Base-by-base conservation (phyloP, 2,329 filamentous ascomycete species). In the Parascedosporium putredinis region DNA sequence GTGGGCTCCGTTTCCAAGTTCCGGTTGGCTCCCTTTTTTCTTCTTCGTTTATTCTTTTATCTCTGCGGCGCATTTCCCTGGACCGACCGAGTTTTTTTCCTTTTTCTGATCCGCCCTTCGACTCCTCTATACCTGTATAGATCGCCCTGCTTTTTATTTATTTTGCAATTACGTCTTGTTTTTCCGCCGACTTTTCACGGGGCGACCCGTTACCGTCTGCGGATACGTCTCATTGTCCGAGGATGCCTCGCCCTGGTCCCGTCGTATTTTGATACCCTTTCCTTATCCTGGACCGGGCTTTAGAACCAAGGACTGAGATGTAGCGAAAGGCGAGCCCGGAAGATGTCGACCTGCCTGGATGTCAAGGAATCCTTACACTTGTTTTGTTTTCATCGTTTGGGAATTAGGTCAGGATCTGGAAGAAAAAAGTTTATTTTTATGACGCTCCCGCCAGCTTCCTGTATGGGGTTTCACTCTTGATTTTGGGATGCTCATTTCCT, bases 381-480 rank as follows among this genome's bases (percentile, higher is more conserved):
- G 44, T 22, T 29, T 50, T 27, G 5, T 51, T 51, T 34, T 51
- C 25, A 36, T 50, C 2, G 12, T 23, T 16, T 42, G 20, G 16
- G 38, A 20, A 24, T 25, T 38, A 22, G 46, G 46, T 22, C 33
- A 25, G 34, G 46, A 40, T 48, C 34, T 48, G 33, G n/a, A n/a
- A n/a, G n/a, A n/a, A 48, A 48, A 48, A 48, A 36, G 31, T 48
- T 29, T 46, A 40, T 25, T 18, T 20, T 31, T 42, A 42, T n/a
- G n/a, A 22, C 38, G 38, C 38, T 42, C 38, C 38, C 38, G 38
- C 38, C 38, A 20, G 38, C 38, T 42, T 42, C 38, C 38, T 42
- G 38, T 42, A 12, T 42, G 20, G 23, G 20, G 38, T 42, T 22
- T 36, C n/a, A 18, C 33, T 36, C 33, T 18, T 36, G 33, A 36